These are phyloP conservation scores for Pyrenophora graminea DNA, from an alignment of 2,329 filamentous ascomycete genomes.

Conservation along the genomic window DNA sequence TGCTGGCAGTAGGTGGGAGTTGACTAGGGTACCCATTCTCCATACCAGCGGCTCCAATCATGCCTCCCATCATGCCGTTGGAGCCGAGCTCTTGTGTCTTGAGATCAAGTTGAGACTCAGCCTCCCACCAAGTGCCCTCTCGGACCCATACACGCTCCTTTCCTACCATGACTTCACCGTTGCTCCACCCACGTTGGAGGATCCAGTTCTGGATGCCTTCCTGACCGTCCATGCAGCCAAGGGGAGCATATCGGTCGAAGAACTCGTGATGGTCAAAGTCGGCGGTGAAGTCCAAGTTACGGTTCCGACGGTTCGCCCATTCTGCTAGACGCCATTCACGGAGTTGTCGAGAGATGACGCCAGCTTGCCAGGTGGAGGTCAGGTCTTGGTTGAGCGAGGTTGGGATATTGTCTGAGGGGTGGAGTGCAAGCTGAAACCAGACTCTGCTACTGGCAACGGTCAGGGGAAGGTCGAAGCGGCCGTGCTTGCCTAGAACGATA, in stretches of 20 bases:
- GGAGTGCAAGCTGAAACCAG: conserved; percentile 92
- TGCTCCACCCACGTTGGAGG: conserved; percentile 95
- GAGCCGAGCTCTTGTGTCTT: conserved; percentile 63
- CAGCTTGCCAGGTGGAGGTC: conserved; percentile 89
- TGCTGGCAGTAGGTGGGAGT: conserved; percentile 55
- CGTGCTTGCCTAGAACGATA: conserved; percentile 76
- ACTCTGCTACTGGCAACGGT: conserved; percentile 82
- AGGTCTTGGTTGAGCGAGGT: conserved; percentile 73
- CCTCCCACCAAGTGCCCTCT: conserved; percentile 95
- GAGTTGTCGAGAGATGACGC: conserved; percentile 87
- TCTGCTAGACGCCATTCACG: conserved; percentile 92
- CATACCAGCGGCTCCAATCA: conserved; percentile 63
- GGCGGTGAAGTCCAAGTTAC: conserved; percentile 90
- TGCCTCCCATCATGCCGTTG: conserved; percentile 52
- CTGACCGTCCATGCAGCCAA: conserved; percentile 86
- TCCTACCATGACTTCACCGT: conserved; percentile 91
- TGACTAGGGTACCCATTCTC: conserved; percentile 74
- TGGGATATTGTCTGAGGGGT: conserved; percentile 86
- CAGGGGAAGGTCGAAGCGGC: conserved; percentile 76
- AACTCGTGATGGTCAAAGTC: conserved; percentile 97
- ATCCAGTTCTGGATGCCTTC: conserved; percentile 96
- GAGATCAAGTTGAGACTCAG: conserved; percentile 91
- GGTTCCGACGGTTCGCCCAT: conserved; percentile 93
- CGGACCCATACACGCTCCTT: conserved; percentile 94
- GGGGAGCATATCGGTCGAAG: conserved; percentile 73